Evolutionary conservation across 1,284 basidiomycete genomes (phyloP).

Genomic region (Apiotrichum porosum): DNA sequence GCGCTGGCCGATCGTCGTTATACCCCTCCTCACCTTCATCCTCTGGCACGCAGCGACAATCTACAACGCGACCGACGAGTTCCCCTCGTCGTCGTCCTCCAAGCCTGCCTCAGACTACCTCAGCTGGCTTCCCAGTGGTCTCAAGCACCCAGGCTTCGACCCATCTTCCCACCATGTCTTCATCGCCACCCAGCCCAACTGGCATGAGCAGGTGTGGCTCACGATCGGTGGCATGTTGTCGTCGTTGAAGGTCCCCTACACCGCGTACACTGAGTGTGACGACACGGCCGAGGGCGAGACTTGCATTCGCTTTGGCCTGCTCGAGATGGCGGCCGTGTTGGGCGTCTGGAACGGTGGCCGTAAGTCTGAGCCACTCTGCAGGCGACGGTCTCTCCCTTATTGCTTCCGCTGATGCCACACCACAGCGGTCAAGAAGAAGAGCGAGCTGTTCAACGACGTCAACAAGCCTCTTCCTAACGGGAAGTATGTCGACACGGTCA

Average conservation of each 20-base stretch:
- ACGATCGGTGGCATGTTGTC: constrained; percentile 1
- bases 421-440: neutral
- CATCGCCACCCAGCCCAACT: neutral
- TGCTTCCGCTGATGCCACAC: too few relatives aligned
- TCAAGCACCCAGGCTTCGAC: neutral
- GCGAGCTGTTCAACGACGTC: neutral
- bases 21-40: neutral
- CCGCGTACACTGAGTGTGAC: constrained; percentile 1
- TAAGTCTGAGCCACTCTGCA: neutral
- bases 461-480: neutral
- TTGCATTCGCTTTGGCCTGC: neutral
- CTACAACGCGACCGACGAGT: neutral
- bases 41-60: neutral
- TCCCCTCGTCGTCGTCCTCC: too few relatives aligned
- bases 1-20: neutral
- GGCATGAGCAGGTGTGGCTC: constrained; percentile 7
- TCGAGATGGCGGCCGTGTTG: neutral
- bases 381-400: too few relatives aligned
- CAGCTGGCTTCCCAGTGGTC: neutral
- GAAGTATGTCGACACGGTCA: neutral
- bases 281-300: neutral
- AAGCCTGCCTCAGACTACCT: too few relatives aligned
- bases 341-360: neutral
- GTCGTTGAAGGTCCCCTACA: neutral
- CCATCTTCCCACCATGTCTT: neutral